phyloP scores from a whole-genome alignment of 2,329 filamentous ascomycete species.

The Colletotrichum lentis region DNA sequence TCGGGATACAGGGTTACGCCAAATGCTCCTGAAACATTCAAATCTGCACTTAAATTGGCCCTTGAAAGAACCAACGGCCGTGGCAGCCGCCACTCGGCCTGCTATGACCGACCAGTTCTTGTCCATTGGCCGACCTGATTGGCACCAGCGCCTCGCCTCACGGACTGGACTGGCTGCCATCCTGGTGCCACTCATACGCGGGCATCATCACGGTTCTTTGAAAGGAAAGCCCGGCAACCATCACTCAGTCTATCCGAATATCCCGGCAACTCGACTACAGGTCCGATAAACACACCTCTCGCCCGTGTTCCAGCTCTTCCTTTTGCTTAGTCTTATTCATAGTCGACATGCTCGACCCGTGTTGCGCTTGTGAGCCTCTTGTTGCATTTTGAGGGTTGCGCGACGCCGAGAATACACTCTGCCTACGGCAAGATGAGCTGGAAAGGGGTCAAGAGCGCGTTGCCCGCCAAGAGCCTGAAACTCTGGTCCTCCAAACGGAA shows the following conservation, averaged over 20 bases:
- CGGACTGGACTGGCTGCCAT: constrained; percentile 29
- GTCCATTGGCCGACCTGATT: constrained; percentile 28
- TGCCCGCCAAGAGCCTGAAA: constrained; percentile 48
- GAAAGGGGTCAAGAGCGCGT: constrained; percentile 49
- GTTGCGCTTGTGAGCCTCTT: not conserved
- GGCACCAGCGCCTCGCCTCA: constrained; percentile 29
- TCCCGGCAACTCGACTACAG: constrained; percentile 1
- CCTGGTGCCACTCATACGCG: constrained; percentile 22
- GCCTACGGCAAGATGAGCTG: constrained; percentile 47
- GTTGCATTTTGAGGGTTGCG: not conserved
- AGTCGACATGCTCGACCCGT: not conserved
- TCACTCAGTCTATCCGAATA: not conserved
- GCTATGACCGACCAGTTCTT: constrained; percentile 19
- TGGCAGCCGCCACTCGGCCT: constrained; percentile 31
- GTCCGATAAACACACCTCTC: not conserved
- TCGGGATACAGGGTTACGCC: constrained; percentile 28
- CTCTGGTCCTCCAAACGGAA: constrained; percentile 47
- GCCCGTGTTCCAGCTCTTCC: not conserved
- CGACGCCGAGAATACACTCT: constrained; percentile 4
- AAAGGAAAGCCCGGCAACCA: constrained; percentile 6
- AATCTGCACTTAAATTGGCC: constrained; percentile 30
- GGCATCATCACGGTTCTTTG: constrained; percentile 15
- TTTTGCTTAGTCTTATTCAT: not conserved
- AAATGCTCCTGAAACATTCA: constrained; percentile 37
- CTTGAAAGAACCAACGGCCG: constrained; percentile 25